Percentiles rank a stretch among this genome's conserved stretches.
Conservation (phyloP, 768 basidiomycete species). For the Suillus americanus region DNA sequence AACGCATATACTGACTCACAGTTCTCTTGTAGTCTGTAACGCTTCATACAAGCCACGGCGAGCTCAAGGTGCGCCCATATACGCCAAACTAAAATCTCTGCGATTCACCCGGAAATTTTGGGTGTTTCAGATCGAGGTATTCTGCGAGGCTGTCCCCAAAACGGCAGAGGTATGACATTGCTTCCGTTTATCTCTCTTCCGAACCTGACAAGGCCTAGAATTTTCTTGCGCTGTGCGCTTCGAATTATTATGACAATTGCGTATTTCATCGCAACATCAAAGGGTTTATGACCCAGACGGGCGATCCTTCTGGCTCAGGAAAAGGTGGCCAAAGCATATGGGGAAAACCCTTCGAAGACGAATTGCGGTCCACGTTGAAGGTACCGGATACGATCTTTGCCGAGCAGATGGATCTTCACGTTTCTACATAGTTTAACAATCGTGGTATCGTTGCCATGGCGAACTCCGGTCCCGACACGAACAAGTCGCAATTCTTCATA, state of each 20-base stretch:
- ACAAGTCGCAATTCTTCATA: constrained; percentile 90
- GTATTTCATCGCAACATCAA: constrained; percentile 95
- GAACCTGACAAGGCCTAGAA: constrained; percentile 53
- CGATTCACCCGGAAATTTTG: constrained; percentile 1
- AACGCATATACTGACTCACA: constrained; percentile 19
- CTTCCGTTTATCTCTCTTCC: neutral
- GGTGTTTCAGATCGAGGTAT: constrained; percentile 80
- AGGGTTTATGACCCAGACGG: constrained; percentile 94
- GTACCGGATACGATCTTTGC: constrained; percentile 38
- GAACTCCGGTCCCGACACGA: constrained; percentile 91
- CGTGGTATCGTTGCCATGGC: constrained; percentile 98
- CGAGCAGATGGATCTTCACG: neutral
- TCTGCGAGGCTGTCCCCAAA: constrained; percentile 96
- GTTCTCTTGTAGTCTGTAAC: constrained; percentile 74
- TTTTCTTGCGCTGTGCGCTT: constrained; percentile 92
- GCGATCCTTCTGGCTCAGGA: constrained; percentile 85
- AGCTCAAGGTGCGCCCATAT: constrained; percentile 71
- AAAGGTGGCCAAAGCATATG: constrained; percentile 98
- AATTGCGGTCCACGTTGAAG: constrained; percentile 92
- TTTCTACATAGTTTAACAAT: constrained; percentile 74
- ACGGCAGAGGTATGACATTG: constrained; percentile 75
- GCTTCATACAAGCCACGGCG: constrained; percentile 90
- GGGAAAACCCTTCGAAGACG: constrained; percentile 90
- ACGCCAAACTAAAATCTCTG: neutral
- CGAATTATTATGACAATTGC: constrained; percentile 80